Percentiles rank a stretch among this genome's conserved stretches.
phyloP scores from a whole-genome alignment of 768 basidiomycete species.

The Pulveroboletus ravenelii region DNA sequence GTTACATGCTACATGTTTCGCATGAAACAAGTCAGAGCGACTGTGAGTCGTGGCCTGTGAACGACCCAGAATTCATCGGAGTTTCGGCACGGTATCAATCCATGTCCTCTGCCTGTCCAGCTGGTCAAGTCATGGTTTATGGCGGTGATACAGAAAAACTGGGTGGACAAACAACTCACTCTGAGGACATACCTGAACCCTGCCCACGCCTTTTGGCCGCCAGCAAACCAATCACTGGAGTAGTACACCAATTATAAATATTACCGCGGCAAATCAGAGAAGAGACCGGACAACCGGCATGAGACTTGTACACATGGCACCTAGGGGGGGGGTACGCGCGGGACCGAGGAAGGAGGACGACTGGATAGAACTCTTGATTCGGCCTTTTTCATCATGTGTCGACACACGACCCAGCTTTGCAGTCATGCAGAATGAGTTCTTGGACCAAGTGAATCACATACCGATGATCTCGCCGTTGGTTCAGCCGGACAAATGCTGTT shows the following conservation, averaged over 20 bases:
- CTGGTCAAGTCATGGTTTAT: background rate
- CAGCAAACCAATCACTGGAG: too few relatives aligned
- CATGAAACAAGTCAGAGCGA: background rate
- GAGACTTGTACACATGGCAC: too few relatives aligned
- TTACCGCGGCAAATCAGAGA: too few relatives aligned
- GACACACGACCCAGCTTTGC: background rate
- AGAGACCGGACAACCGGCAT: too few relatives aligned
- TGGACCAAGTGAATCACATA: background rate
- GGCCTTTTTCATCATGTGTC: too few relatives aligned
- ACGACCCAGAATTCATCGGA: too few relatives aligned
- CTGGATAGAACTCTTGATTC: conserved; percentile 38
- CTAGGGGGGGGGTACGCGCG: too few relatives aligned
- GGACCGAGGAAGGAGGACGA: conserved; percentile 36
- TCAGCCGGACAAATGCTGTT: conserved; percentile 33
- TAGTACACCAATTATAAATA: background rate
- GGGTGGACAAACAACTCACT: background rate
- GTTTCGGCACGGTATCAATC: too few relatives aligned
- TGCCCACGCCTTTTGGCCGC: background rate
- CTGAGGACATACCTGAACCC: background rate
- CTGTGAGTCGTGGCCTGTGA: background rate
- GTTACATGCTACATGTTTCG: background rate
- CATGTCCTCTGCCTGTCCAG: background rate
- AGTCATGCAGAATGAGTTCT: background rate
- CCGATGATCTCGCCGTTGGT: background rate
- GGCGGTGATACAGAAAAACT: background rate